These are phyloP conservation scores for Poteriospumella lacustris DNA, from an alignment of 108 stramenopile genomes.

Conservation along the genomic window DNA sequence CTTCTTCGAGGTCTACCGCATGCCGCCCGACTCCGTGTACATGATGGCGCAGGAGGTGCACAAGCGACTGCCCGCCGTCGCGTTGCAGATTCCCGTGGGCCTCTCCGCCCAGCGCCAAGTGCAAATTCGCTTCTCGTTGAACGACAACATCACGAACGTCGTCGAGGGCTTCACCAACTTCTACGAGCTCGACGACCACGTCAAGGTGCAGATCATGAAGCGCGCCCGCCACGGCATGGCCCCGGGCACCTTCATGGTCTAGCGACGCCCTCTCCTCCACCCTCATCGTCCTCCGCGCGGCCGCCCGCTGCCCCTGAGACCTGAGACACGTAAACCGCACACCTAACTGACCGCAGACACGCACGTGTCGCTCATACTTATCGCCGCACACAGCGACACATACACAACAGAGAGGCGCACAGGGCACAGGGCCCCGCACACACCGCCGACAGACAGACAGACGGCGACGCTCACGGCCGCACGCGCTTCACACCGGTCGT, in stretches of 20 bases:
- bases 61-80: background rate
- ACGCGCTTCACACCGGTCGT: too few species aligned
- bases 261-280: too few species aligned
- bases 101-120: background rate
- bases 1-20: background rate
- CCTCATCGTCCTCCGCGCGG: too few species aligned
- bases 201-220: background rate
- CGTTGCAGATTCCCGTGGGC: constrained; percentile 10
- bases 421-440: too few species aligned
- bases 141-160: constrained; percentile 15
- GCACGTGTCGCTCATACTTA: too few species aligned
- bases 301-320: too few species aligned
- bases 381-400: too few species aligned
- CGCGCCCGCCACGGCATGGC: constrained; percentile 19
- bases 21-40: background rate
- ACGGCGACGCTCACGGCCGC: too few species aligned
- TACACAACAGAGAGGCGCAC: too few species aligned
- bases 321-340: too few species aligned
- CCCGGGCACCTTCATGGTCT: constrained; percentile 19
- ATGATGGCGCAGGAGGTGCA: constrained; percentile 13
- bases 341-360: too few species aligned
- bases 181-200: background rate
- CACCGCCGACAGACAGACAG: too few species aligned
- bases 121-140: constrained; percentile 3
- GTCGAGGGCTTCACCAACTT: constrained; percentile 12